phyloP scores from a whole-genome alignment of 2,329 filamentous ascomycete genomes.

The Elsinoe ampelina region DNA sequence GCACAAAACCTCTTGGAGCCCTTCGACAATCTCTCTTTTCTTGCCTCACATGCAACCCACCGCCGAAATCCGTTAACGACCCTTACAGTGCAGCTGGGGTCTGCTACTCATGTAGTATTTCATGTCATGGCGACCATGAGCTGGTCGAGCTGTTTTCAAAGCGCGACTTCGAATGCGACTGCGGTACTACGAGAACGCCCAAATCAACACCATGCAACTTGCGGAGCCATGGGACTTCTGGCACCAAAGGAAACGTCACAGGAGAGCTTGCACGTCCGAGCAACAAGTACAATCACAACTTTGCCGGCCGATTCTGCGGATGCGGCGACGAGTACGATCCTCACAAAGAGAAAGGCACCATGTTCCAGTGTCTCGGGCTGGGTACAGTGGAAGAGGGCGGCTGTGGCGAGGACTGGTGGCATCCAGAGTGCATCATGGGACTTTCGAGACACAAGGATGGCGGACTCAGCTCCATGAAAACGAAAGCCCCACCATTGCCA shows the following conservation, averaged over 20 bases:
- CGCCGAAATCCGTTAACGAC: slow-evolving; percentile 53
- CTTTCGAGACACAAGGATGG: slow-evolving; percentile 54
- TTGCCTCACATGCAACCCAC: slow-evolving; percentile 86
- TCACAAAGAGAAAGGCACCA: slow-evolving; percentile 83
- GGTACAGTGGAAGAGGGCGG: slow-evolving; percentile 72
- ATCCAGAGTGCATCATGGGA: slow-evolving; percentile 83
- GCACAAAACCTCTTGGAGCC: slow-evolving; percentile 80
- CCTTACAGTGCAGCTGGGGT: slow-evolving; percentile 68
- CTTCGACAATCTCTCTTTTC: slow-evolving; percentile 85
- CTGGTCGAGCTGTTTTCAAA: slow-evolving; percentile 95
- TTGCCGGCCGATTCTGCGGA: slow-evolving; percentile 82
- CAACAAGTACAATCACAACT: slow-evolving; percentile 96
- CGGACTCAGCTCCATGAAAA: slow-evolving; percentile 4
- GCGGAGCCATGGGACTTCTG: slow-evolving; percentile 62
- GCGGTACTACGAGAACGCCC: slow-evolving; percentile 74
- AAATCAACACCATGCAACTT: slow-evolving; percentile 61
- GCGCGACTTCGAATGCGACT: slow-evolving; percentile 93
- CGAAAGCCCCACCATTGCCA: background rate
- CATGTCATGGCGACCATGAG: slow-evolving; percentile 90
- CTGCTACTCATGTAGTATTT: slow-evolving; percentile 94
- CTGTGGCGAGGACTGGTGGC: slow-evolving; percentile 97
- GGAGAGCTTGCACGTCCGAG: slow-evolving; percentile 61
- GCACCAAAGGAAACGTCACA: slow-evolving; percentile 65
- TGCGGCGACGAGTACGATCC: slow-evolving; percentile 84
- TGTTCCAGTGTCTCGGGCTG: slow-evolving; percentile 93